phyloP scores from a whole-genome alignment of 306 rosid species.

The Malus sylvestris region DNA sequence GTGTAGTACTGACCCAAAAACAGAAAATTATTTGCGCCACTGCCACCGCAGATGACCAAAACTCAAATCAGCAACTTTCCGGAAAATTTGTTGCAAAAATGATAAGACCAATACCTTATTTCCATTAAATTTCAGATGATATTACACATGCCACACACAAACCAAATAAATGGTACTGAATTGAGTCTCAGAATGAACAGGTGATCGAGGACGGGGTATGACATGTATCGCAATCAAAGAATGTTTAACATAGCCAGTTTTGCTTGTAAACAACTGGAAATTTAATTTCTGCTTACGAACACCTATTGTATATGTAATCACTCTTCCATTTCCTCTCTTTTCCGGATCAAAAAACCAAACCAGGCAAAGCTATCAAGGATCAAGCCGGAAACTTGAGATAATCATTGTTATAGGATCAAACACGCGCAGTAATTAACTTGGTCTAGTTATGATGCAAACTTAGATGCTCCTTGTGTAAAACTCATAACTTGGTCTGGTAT shows the following conservation, averaged over 20 bases:
- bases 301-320: background rate
- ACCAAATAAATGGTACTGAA: background rate
- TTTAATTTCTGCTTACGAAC: background rate
- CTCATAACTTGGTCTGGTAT: too few relatives aligned
- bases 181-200: background rate
- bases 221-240: background rate
- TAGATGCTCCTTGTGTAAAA: too few relatives aligned
- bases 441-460: background rate
- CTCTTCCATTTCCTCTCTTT: background rate
- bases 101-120: background rate
- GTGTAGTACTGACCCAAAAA: background rate
- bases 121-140: background rate
- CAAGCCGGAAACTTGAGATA: too few relatives aligned
- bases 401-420: background rate
- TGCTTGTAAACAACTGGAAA: background rate
- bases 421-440: background rate
- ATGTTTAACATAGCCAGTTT: background rate
- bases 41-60: background rate
- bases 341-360: background rate
- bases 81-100: background rate
- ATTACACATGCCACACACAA: background rate
- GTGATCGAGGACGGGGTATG: background rate
- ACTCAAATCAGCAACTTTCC: background rate
- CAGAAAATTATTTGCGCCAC: background rate
- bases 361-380: background rate